phyloP scores from a whole-genome alignment of 2,329 filamentous ascomycete genomes.

The Penicillium italicum region DNA sequence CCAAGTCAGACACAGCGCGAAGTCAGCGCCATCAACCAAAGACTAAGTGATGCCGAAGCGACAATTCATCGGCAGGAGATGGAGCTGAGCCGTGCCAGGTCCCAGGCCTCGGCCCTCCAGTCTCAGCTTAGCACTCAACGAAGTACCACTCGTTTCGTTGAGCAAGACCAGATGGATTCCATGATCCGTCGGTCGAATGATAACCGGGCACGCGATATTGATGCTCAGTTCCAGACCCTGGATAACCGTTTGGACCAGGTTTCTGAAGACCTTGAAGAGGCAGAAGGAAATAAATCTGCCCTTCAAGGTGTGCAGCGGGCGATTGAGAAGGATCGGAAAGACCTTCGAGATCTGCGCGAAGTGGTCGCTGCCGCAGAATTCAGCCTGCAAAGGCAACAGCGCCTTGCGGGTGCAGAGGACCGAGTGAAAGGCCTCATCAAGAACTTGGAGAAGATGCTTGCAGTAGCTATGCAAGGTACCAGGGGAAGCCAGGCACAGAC shows the following conservation, averaged over 20 bases:
- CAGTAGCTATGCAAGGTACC: background rate
- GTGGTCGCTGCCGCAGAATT: rapidly evolving
- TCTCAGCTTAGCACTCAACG: rapidly evolving
- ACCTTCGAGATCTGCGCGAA: rapidly evolving
- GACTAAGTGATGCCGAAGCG: background rate
- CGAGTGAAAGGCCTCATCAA: background rate
- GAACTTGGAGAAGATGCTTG: background rate
- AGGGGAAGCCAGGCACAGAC: background rate
- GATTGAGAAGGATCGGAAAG: background rate
- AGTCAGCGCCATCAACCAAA: background rate
- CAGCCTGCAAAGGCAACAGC: rapidly evolving
- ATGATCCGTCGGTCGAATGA: background rate
- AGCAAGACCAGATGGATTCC: background rate
- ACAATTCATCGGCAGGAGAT: background rate
- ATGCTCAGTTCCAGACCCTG: background rate
- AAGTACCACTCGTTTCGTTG: background rate
- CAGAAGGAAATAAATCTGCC: background rate
- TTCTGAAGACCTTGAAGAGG: rapidly evolving
- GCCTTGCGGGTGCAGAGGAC: background rate
- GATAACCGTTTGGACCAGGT: background rate
- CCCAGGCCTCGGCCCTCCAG: background rate
- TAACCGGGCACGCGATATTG: background rate
- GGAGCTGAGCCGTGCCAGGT: rapidly evolving
- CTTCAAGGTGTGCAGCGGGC: background rate
- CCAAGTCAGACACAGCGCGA: background rate